These are phyloP conservation scores for Astrothelium macrocarpum DNA, from an alignment of 495 filamentous ascomycete species.

Conservation along the genomic window DNA sequence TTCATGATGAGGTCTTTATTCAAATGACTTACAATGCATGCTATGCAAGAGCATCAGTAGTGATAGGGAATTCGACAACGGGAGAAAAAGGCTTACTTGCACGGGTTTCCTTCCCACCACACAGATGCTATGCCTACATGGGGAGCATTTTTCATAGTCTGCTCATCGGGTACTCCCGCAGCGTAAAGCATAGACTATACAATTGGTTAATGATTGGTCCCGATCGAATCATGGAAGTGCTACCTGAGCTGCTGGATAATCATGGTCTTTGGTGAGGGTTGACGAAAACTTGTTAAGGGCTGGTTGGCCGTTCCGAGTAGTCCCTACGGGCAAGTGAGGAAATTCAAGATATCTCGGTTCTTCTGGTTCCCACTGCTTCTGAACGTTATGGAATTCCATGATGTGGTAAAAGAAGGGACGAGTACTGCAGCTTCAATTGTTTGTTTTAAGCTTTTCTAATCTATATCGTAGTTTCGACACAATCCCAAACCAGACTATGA, in stretches of 20 bases:
- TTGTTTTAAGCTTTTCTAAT: neutral
- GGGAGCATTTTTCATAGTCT: slow-evolving; percentile 81
- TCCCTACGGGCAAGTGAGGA: slow-evolving; percentile 45
- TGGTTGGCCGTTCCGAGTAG: slow-evolving; percentile 50
- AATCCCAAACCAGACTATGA: no score
- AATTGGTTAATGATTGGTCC: neutral
- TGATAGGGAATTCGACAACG: no score
- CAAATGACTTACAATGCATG: slow-evolving; percentile 30
- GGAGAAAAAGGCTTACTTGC: slow-evolving; percentile 44
- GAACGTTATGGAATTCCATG: slow-evolving; percentile 39
- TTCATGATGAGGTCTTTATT: no score
- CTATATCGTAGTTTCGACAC: no score
- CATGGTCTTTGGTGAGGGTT: slow-evolving; percentile 70
- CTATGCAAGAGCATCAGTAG: slow-evolving; percentile 12
- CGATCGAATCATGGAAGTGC: slow-evolving; percentile 8
- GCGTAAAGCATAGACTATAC: slow-evolving; percentile 88
- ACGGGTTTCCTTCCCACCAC: slow-evolving; percentile 98
- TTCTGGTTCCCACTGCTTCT: slow-evolving; percentile 35
- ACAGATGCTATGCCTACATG: slow-evolving; percentile 86
- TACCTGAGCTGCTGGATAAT: slow-evolving; percentile 88
- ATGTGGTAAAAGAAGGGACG: slow-evolving; percentile 1
- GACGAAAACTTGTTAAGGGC: slow-evolving; percentile 63
- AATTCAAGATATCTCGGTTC: slow-evolving; percentile 56
- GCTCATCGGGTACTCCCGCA: slow-evolving; percentile 73
- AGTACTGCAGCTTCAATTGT: neutral